phyloP scores from a whole-genome alignment of 2,329 filamentous ascomycete genomes.

The Aureobasidium vineae region DNA sequence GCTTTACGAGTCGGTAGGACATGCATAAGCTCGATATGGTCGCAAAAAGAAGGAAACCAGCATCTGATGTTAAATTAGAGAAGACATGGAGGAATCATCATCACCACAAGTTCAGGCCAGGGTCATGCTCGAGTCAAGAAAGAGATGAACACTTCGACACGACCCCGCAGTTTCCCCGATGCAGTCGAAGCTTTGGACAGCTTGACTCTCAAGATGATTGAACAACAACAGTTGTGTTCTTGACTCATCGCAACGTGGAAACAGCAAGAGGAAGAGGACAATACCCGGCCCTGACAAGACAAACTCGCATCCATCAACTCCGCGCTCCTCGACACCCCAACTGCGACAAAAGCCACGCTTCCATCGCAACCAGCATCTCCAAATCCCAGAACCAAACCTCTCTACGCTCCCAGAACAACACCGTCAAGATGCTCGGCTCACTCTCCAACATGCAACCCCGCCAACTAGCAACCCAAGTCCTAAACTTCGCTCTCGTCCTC shows the following conservation, averaged over 20 bases:
- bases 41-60: too few species aligned
- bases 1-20: too few species aligned
- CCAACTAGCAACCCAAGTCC: constrained; percentile 74
- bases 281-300: neutral
- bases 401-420: constrained; percentile 27
- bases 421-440: constrained; percentile 61
- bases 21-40: too few species aligned
- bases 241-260: neutral
- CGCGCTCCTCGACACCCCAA: neutral
- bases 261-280: neutral
- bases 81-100: neutral
- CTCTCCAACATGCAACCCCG: constrained; percentile 69
- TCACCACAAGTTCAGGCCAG: neutral
- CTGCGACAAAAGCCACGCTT: neutral
- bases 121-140: neutral
- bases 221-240: neutral
- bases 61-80: neutral
- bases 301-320: neutral
- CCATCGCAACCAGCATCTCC: neutral
- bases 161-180: constrained; percentile 19
- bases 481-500: constrained; percentile 89
- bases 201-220: constrained; percentile 2
- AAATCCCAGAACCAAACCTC: neutral
- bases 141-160: neutral
- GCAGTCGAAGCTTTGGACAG: constrained; percentile 13